These are phyloP conservation scores for Colletotrichum falcatum DNA, from an alignment of 2,329 filamentous ascomycete genomes.

Conservation along the genomic window DNA sequence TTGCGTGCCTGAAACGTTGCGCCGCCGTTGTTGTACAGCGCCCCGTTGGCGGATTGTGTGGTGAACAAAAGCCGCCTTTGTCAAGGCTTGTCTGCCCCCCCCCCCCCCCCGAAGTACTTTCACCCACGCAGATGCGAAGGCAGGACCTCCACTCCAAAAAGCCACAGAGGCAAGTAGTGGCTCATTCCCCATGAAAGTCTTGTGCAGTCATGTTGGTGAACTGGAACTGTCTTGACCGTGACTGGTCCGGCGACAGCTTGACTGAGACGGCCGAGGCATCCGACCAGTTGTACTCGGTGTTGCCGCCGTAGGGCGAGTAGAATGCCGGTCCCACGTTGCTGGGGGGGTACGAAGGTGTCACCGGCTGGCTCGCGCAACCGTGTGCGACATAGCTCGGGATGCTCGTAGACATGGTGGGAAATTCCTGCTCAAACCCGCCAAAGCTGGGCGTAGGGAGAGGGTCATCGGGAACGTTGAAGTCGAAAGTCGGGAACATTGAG, in stretches of 20 bases:
- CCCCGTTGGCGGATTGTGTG: not conserved
- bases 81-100: not conserved
- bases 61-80: not conserved
- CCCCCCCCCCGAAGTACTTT: not conserved
- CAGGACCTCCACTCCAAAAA: not conserved
- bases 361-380: constrained; percentile 58
- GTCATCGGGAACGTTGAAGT: constrained; percentile 59
- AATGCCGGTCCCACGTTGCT: constrained; percentile 58
- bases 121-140: not conserved
- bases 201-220: constrained; percentile 53
- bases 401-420: constrained; percentile 51
- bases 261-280: constrained; percentile 52
- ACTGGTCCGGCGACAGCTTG: constrained; percentile 50
- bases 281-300: constrained; percentile 65
- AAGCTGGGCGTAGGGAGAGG: constrained; percentile 62
- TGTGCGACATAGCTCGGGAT: constrained; percentile 61
- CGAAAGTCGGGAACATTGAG: constrained; percentile 54
- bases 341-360: constrained; percentile 60
- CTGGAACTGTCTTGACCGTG: constrained; percentile 46
- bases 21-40: constrained; percentile 23
- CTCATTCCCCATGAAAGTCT: constrained; percentile 40
- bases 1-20: constrained; percentile 2
- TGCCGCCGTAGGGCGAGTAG: constrained; percentile 49
- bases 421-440: constrained; percentile 57
- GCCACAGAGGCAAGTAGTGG: not conserved